These are phyloP conservation scores for Hansfordia pulvinata DNA, from an alignment of 2,329 filamentous ascomycete species.

Conservation along the genomic window DNA sequence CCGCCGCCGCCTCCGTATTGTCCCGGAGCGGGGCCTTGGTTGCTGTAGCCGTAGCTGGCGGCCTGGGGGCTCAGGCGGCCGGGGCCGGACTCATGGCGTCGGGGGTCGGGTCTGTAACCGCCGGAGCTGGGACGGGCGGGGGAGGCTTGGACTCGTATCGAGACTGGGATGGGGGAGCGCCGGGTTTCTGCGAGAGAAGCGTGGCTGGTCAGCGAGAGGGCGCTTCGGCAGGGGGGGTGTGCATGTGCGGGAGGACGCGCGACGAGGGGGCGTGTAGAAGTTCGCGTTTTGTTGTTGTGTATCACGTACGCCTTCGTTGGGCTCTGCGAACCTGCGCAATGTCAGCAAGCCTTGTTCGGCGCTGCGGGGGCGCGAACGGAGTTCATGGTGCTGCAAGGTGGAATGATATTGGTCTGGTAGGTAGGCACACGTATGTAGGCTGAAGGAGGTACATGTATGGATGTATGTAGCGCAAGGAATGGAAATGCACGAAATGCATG, in stretches of 20 bases:
- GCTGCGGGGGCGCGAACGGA: too few relatives aligned
- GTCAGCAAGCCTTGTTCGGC: constrained; percentile 1
- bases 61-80: constrained; percentile 9
- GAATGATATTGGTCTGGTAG: too few relatives aligned
- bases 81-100: constrained; percentile 10
- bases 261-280: too few relatives aligned
- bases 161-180: constrained; percentile 14
- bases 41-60: constrained; percentile 4
- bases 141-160: constrained; percentile 36
- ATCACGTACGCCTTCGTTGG: too few relatives aligned
- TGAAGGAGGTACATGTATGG: too few relatives aligned
- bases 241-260: constrained; percentile 2
- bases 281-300: too few relatives aligned
- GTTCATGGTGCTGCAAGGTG: too few relatives aligned
- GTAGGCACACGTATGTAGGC: too few relatives aligned
- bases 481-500: too few relatives aligned
- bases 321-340: constrained; percentile 32
- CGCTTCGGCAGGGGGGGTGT: constrained; percentile 3
- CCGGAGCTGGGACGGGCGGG: constrained; percentile 24
- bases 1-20: constrained; percentile 2
- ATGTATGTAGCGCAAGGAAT: too few relatives aligned
- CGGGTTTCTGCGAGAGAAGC: constrained; percentile 18
- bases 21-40: constrained; percentile 3
- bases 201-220: constrained; percentile 4
- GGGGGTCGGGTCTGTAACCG: constrained; percentile 13